Percentiles rank a stretch among this genome's conserved stretches.
phyloP scores from a whole-genome alignment of 2,329 filamentous ascomycete species.

The Stemphylium vesicarium region DNA sequence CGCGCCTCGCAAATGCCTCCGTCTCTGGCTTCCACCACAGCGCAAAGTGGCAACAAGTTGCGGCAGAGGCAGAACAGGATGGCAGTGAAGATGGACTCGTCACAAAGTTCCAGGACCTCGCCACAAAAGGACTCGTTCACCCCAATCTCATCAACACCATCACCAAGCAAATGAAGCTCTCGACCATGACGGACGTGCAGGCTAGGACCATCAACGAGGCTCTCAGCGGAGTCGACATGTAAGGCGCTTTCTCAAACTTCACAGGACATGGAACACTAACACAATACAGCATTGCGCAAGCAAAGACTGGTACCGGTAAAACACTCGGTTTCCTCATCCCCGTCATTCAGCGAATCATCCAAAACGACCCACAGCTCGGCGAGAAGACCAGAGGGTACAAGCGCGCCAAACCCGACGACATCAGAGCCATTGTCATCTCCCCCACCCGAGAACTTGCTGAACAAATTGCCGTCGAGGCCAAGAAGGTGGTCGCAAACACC shows the following conservation, averaged over 20 bases:
- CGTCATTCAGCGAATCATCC: constrained; percentile 78
- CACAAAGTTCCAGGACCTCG: constrained; percentile 55
- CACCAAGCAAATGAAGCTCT: constrained; percentile 73
- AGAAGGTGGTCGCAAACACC: constrained; percentile 68
- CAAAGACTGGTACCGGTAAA: constrained; percentile 96
- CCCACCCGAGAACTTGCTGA: constrained; percentile 69
- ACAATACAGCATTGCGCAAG: constrained; percentile 72
- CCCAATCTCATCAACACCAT: constrained; percentile 71
- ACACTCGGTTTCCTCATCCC: constrained; percentile 92
- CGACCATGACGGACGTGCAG: constrained; percentile 93
- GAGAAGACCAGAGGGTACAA: constrained; percentile 48
- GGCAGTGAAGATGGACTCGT: constrained; percentile 35
- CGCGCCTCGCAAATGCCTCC: constrained; percentile 27
- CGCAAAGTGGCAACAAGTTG: constrained; percentile 46
- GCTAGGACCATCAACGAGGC: constrained; percentile 80
- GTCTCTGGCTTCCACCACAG: constrained; percentile 50
- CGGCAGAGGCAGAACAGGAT: constrained; percentile 26
- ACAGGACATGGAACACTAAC: constrained; percentile 14
- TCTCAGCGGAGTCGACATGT: constrained; percentile 82
- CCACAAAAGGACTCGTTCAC: constrained; percentile 62
- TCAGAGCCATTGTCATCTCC: constrained; percentile 66
- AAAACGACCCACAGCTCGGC: constrained; percentile 66
- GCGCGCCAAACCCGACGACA: constrained; percentile 58
- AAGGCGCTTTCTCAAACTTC: constrained; percentile 48
- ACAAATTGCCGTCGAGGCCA: constrained; percentile 74